phyloP scores from a whole-genome alignment of 1,139 yeast species.

The Saccharomyces hybrid region DNA sequence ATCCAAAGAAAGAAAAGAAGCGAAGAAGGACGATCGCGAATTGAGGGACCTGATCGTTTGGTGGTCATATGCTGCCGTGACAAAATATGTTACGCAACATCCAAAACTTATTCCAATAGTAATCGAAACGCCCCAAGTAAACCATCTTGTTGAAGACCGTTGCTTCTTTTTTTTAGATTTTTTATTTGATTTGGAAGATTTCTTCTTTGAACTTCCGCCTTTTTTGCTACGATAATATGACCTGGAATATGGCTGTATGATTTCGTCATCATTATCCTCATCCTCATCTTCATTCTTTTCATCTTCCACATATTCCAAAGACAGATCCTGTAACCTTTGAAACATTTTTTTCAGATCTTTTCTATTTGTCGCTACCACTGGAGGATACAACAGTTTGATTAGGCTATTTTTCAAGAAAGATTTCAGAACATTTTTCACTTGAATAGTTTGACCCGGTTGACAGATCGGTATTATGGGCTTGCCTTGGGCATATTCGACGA shows the following conservation, averaged over 20 bases:
- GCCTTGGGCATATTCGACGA: slow-evolving; percentile 16
- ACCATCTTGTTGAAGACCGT: slow-evolving; percentile 17
- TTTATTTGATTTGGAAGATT: slow-evolving; percentile 21
- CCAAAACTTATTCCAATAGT: slow-evolving; percentile 30
- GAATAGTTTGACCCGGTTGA: slow-evolving; percentile 24
- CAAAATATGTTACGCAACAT: slow-evolving; percentile 17
- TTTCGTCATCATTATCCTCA: no score
- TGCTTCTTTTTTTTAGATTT: slow-evolving; percentile 8
- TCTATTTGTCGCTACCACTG: slow-evolving; percentile 18
- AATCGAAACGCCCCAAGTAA: slow-evolving; percentile 26
- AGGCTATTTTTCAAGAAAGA: slow-evolving; percentile 17
- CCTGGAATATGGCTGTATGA: no score
- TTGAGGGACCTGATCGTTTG: neutral
- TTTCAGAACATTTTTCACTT: slow-evolving; percentile 21
- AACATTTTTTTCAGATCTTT: no score
- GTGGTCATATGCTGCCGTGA: neutral
- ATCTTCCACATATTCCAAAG: no score
- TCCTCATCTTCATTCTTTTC: no score
- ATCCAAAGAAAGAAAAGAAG: neutral
- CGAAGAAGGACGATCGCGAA: neutral
- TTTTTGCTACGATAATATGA: no score
- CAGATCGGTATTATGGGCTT: slow-evolving; percentile 24
- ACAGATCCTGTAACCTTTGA: no score
- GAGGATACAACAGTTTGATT: slow-evolving; percentile 21
- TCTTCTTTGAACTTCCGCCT: slow-evolving; percentile 1